A percentile compares a stretch with the other conserved stretches of the same genome.
Evolutionary conservation across 805 yeast genomes (phyloP).

Genomic region (Ogataea angusta): DNA sequence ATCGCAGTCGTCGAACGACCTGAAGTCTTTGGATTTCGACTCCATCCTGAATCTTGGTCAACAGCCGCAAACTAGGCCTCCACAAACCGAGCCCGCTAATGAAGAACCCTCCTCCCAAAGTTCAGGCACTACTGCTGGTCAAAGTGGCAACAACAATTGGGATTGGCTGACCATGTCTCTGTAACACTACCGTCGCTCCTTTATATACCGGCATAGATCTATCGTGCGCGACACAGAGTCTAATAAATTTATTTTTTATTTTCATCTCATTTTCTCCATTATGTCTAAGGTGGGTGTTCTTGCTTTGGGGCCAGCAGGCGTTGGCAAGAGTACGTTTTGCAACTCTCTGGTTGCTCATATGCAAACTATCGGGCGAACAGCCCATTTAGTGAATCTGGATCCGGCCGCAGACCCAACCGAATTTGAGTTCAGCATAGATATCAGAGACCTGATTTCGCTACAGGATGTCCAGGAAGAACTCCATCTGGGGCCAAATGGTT

Average conservation of each 20-base stretch:
- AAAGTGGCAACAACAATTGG: conserved; percentile 29
- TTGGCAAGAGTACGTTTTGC: conserved; percentile 92
- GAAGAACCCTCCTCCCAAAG: neutral
- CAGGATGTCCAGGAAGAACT: conserved; percentile 96
- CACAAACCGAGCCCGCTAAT: conserved; percentile 1
- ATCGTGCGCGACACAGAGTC: conserved; percentile 9
- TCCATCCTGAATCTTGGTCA: conserved; percentile 19
- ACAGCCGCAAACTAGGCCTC: conserved; percentile 6
- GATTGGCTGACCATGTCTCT: conserved; percentile 47
- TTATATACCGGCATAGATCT: neutral
- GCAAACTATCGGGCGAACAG: conserved; percentile 87
- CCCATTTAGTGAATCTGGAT: conserved; percentile 91
- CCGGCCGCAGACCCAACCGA: conserved; percentile 96
- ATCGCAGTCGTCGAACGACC: conserved; percentile 5
- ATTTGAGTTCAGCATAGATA: conserved; percentile 88
- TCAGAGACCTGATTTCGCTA: conserved; percentile 81
- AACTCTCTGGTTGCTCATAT: conserved; percentile 81
- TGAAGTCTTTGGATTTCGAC: conserved; percentile 22
- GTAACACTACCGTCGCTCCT: conserved; percentile 15
- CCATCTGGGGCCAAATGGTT: conserved; percentile 94
- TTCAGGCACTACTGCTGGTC: conserved; percentile 6
- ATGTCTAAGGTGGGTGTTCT: conserved; percentile 96
- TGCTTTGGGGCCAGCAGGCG: conserved; percentile 97
- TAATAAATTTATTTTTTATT: neutral
- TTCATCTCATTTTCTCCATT: neutral